phyloP scores from a whole-genome alignment of 305 asterid genomes.

The Vinca major region DNA sequence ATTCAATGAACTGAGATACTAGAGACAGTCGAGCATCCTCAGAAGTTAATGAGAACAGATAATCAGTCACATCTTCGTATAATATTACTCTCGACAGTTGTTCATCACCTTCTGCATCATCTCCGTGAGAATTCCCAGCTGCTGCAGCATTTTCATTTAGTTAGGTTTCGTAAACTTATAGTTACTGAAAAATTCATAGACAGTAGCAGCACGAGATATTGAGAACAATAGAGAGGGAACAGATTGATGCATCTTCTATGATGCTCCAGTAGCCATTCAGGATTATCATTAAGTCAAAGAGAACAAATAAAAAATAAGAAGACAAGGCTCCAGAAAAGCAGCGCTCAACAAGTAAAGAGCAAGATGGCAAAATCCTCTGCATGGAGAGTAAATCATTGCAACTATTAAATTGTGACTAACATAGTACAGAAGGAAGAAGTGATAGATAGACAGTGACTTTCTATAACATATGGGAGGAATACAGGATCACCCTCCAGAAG shows the following conservation, averaged over 20 bases:
- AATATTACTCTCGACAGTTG: conserved; percentile 66
- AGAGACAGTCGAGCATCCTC: conserved; percentile 74
- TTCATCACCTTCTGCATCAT: conserved; percentile 57
- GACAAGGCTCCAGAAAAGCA: background rate
- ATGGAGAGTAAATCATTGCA: background rate
- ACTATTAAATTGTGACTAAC: background rate
- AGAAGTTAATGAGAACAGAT: conserved; percentile 72
- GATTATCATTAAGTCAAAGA: background rate
- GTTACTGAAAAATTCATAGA: background rate
- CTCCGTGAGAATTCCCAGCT: conserved; percentile 33
- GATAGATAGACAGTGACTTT: background rate
- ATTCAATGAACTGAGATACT: conserved; percentile 71
- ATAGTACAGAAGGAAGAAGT: background rate
- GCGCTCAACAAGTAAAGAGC: conserved; percentile 2
- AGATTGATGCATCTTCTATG: background rate
- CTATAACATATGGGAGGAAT: background rate
- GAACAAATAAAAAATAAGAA: background rate
- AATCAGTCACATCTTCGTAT: conserved; percentile 82
- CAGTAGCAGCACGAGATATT: background rate
- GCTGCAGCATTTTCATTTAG: conserved; percentile 24
- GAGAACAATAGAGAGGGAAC: background rate
- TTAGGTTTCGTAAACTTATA: conserved; percentile 10
- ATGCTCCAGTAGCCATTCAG: background rate
- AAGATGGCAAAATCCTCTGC: background rate
- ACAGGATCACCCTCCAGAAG: background rate